Conservation (phyloP, 2,329 filamentous ascomycete genomes). For the Zalaria obscura region DNA sequence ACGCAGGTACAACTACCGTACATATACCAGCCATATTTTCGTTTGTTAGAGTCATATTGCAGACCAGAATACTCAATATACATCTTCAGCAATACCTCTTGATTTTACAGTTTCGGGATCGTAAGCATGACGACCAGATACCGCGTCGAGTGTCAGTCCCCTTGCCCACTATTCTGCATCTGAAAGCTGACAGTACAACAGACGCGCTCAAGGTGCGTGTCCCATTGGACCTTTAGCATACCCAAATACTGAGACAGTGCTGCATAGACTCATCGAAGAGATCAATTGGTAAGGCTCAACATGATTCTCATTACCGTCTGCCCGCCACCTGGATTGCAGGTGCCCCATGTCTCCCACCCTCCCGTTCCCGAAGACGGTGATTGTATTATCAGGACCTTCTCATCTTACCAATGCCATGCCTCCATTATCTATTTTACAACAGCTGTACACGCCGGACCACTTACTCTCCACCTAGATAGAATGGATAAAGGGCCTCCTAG, state of each 20-base stretch:
- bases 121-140: slow-evolving; percentile 22
- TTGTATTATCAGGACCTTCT: not conserved
- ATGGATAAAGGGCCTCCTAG: slow-evolving; percentile 83
- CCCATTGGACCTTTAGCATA: not conserved
- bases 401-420: not conserved
- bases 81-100: too few relatives aligned
- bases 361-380: too few relatives aligned
- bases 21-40: too few relatives aligned
- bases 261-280: slow-evolving; percentile 73
- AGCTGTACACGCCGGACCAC: not conserved
- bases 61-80: too few relatives aligned
- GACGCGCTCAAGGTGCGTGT: slow-evolving; percentile 48
- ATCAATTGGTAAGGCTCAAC: slow-evolving; percentile 63
- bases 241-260: not conserved
- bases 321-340: too few relatives aligned
- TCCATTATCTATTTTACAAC: not conserved
- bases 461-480: slow-evolving; percentile 13
- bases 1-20: too few relatives aligned
- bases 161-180: slow-evolving; percentile 1
- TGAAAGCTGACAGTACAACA: slow-evolving; percentile 16
- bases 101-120: not conserved
- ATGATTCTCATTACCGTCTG: not conserved
- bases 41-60: too few relatives aligned
- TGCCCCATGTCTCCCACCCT: too few relatives aligned
- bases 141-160: slow-evolving; percentile 19